Base-by-base conservation (phyloP, 768 basidiomycete species). In the Suillus decipiens region DNA sequence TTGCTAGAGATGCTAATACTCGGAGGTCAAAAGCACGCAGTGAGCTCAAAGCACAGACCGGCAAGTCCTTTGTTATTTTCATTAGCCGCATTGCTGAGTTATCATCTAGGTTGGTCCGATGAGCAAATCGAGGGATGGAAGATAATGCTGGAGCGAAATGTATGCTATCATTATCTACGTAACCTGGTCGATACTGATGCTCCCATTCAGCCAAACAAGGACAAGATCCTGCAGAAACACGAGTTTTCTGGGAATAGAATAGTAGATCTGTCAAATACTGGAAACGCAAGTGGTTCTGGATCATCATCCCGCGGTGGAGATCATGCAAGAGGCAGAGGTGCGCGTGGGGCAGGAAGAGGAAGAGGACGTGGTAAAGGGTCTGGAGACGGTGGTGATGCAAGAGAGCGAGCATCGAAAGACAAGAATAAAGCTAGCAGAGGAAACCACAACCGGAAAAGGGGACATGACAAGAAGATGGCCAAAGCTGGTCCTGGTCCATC, bases 41-140 rank as follows among this genome's bases (percentile, higher is more conserved):
- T 1, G 86, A 89, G 47, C 77, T 99, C 61, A 86, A 82, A 67
- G 78, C 81, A 24, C 81, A 84, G 67, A 96, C 93, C 41, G 88
- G 91, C 83, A 66, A 66, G 78, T 67, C 17, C 0, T 33, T 53
- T 59, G 56, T 19, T 9, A n/a, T 57, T 39, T 17, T 57, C 17
- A 17, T 28, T 41, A 45, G 59, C 50, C 34, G 59, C 33, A 1
- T 43, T 50, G 24, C 50, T 22, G 11, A 56, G 37, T 45, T 64
- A 14, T 67, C 0, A 5, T 45, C 33, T 60, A 89, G 89, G 89
- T 12, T 91, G 89, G 87, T 78, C 73, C 11, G 87, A 97, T 69
- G 90, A 90, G 67, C 95, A 96, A 71, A 87, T 97, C 33, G 95
- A 97, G 74, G 95, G 95, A 0, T 97, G 95, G 95, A 84, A 77